These are phyloP conservation scores for Dentipellis fragilis DNA, from an alignment of 768 basidiomycete genomes.

Conservation along the genomic window DNA sequence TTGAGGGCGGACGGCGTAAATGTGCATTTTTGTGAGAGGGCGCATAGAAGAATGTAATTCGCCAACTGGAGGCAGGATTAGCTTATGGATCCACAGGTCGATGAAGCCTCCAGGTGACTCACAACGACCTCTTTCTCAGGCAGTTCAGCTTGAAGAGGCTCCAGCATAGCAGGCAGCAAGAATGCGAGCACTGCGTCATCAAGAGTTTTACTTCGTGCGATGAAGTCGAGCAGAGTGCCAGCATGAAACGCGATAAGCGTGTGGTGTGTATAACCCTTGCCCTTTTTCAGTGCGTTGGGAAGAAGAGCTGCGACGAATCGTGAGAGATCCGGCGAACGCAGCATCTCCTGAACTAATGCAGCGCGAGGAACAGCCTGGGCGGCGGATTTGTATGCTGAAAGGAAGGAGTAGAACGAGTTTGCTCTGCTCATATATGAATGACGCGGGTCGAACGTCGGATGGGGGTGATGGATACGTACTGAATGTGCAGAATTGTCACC, in stretches of 20 bases:
- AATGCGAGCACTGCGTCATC: constrained; percentile 28
- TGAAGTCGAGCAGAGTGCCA: constrained; percentile 43
- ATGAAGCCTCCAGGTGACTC: constrained; percentile 15
- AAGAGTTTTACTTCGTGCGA: neutral
- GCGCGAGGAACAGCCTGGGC: constrained; percentile 64
- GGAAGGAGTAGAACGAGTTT: constrained; percentile 55
- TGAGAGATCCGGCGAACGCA: constrained; percentile 57
- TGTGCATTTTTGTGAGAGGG: constrained; percentile 56
- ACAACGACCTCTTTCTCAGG: constrained; percentile 44
- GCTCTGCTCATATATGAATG: constrained; percentile 28
- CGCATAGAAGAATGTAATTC: constrained; percentile 61
- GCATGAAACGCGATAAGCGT: constrained; percentile 46
- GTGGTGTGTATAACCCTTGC: constrained; percentile 16
- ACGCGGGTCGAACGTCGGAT: neutral
- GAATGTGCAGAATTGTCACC: constrained; percentile 73
- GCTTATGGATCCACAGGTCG: neutral
- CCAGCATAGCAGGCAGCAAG: neutral
- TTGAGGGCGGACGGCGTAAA: constrained; percentile 51
- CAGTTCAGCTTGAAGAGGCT: neutral
- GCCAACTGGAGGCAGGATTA: constrained; percentile 39
- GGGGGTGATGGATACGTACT: constrained; percentile 30
- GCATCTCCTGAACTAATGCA: constrained; percentile 70
- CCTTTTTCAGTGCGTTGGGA: constrained; percentile 56
- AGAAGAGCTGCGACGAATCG: constrained; percentile 63
- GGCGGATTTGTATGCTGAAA: constrained; percentile 68